A percentile compares a stretch with the other conserved stretches of the same genome.
Evolutionary conservation across 78 protist species (phyloP).

Genomic region (Planoprotostelium fungivorum): DNA sequence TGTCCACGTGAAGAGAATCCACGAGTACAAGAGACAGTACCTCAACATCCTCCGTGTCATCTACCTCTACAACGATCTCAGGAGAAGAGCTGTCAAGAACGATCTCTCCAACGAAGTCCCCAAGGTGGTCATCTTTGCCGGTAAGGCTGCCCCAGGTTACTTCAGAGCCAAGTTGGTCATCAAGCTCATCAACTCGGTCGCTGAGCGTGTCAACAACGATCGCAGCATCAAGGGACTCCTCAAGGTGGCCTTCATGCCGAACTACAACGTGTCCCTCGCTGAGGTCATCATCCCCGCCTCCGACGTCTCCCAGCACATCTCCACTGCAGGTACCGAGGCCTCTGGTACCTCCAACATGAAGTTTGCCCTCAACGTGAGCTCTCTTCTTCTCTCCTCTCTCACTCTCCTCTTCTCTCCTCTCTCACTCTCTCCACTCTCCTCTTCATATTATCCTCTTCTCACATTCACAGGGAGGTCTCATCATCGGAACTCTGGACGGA

Average conservation of each 20-base stretch:
- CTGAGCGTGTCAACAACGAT: conserved; percentile 88
- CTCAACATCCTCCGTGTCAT: conserved; percentile 77
- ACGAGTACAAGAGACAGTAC: conserved; percentile 97
- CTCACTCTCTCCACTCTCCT: too few relatives aligned
- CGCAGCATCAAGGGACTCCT: conserved; percentile 65
- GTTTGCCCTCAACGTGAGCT: conserved; percentile 85
- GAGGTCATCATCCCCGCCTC: conserved; percentile 91
- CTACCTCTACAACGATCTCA: conserved; percentile 32
- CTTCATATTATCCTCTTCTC: too few relatives aligned
- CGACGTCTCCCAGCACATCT: conserved; percentile 92
- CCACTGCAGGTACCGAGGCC: conserved; percentile 94
- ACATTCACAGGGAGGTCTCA: conserved; percentile 85
- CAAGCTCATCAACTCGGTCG: conserved; percentile 86
- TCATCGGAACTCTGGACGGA: conserved; percentile 93
- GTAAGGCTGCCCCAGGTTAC: conserved; percentile 97
- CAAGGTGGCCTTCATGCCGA: conserved; percentile 84
- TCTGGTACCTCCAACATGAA: conserved; percentile 95
- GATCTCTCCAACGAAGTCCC: conserved; percentile 37
- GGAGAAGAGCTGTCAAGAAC: conserved; percentile 29
- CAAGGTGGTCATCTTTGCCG: conserved; percentile 83
- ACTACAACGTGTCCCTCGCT: conserved; percentile 91
- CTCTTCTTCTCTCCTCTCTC: too few relatives aligned
- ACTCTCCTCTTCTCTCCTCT: too few relatives aligned
- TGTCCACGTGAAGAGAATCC: conserved; percentile 95
- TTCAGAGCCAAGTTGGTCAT: conserved; percentile 89